Evolutionary conservation across 768 basidiomycete species (phyloP).

Genomic region (Amanita subjunquillea): DNA sequence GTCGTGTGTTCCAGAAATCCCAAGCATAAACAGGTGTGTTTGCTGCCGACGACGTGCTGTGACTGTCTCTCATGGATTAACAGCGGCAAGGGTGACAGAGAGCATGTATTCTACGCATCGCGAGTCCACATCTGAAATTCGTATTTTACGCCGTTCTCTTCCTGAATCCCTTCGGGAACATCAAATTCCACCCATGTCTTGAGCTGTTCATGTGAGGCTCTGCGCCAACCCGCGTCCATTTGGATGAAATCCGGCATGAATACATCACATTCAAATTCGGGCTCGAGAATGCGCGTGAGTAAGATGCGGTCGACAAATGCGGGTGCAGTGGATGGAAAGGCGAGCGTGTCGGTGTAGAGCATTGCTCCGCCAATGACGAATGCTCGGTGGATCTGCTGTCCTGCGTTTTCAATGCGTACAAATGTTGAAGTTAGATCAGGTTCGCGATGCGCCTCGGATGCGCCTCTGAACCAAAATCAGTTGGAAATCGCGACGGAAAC

Average conservation of each 20-base stretch:
- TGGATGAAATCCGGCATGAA: slow-evolving; percentile 69
- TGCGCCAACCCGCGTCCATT: slow-evolving; percentile 38
- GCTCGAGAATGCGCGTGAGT: slow-evolving; percentile 72
- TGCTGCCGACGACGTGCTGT: background rate
- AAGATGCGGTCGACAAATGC: slow-evolving; percentile 69
- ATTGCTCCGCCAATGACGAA: slow-evolving; percentile 94
- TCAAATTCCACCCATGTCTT: slow-evolving; percentile 72
- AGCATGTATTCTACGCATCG: slow-evolving; percentile 6
- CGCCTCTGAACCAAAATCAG: slow-evolving; percentile 6
- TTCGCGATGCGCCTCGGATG: slow-evolving; percentile 22
- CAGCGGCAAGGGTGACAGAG: slow-evolving; percentile 57
- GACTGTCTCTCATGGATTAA: slow-evolving; percentile 8
- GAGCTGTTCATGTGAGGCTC: slow-evolving; percentile 52
- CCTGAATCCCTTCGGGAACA: slow-evolving; percentile 64
- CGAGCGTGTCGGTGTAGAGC: slow-evolving; percentile 65
- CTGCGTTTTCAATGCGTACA: slow-evolving; percentile 15
- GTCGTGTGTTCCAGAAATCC: slow-evolving; percentile 90
- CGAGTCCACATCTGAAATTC: slow-evolving; percentile 96
- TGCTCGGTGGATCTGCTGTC: slow-evolving; percentile 25
- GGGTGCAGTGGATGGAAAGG: slow-evolving; percentile 20
- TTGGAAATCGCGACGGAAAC: background rate
- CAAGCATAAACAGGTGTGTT: slow-evolving; percentile 88
- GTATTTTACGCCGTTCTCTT: slow-evolving; percentile 77
- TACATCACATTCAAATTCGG: slow-evolving; percentile 78
- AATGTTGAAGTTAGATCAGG: slow-evolving; percentile 33